A percentile compares a stretch with the other conserved stretches of the same genome.
phyloP scores from a whole-genome alignment of 805 yeast species.

The Cyberlindnera xishuangbannaensis region DNA sequence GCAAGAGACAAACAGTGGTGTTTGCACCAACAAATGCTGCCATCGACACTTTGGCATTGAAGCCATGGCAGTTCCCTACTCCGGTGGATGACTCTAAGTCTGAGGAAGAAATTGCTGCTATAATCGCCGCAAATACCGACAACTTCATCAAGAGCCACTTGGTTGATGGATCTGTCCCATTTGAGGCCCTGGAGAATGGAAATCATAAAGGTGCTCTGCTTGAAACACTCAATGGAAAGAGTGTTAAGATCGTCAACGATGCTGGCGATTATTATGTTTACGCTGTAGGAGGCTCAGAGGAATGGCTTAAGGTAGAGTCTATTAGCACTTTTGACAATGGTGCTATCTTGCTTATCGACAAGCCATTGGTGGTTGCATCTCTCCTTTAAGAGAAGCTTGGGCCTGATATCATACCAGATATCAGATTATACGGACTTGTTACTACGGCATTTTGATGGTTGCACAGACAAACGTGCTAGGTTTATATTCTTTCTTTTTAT shows the following conservation, averaged over 20 bases:
- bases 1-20: slow-evolving; percentile 40
- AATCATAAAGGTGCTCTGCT: slow-evolving; percentile 27
- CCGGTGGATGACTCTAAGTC: slow-evolving; percentile 33
- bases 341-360: slow-evolving; percentile 36
- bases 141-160: slow-evolving; percentile 62
- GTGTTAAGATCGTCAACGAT: slow-evolving; percentile 31
- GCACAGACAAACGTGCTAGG: too few species aligned
- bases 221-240: slow-evolving; percentile 30
- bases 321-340: slow-evolving; percentile 40
- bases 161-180: slow-evolving; percentile 30
- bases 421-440: too few species aligned
- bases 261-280: slow-evolving; percentile 31
- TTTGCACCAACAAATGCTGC: slow-evolving; percentile 72
- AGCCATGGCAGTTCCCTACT: slow-evolving; percentile 83
- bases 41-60: slow-evolving; percentile 39
- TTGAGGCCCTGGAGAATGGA: slow-evolving; percentile 14
- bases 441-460: too few species aligned
- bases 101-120: slow-evolving; percentile 41
- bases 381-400: slow-evolving; percentile 1
- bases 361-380: slow-evolving; percentile 14
- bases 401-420: background rate
- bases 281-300: slow-evolving; percentile 26
- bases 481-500: too few species aligned
- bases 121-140: slow-evolving; percentile 45
- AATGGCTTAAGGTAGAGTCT: slow-evolving; percentile 29